These are phyloP conservation scores for Chytriomyces sp. DNA, from an alignment of 192 early-diverging fungal genomes.

Conservation along the genomic window DNA sequence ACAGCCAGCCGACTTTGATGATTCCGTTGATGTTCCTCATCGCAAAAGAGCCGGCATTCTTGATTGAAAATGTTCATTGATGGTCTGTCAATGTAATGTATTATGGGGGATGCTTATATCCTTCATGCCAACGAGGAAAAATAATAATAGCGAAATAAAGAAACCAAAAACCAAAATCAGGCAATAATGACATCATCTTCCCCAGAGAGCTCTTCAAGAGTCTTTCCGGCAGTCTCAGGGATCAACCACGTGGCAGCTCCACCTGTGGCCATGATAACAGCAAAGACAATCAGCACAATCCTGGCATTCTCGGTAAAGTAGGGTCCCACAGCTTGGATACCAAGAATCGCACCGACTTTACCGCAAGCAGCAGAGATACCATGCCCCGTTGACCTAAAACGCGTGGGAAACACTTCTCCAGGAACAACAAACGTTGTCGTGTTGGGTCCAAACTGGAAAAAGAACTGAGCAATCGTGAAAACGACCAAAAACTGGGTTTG, in stretches of 20 bases:
- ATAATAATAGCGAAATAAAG: too few relatives aligned
- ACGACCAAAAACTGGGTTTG: slow-evolving; percentile 50
- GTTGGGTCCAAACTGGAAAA: slow-evolving; percentile 98
- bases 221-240: slow-evolving; percentile 79
- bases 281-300: slow-evolving; percentile 36
- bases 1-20: too few relatives aligned
- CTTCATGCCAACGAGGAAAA: too few relatives aligned
- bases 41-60: too few relatives aligned
- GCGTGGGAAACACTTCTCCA: slow-evolving; percentile 74
- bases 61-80: too few relatives aligned
- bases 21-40: too few relatives aligned
- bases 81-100: too few relatives aligned
- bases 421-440: slow-evolving; percentile 85
- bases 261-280: slow-evolving; percentile 60
- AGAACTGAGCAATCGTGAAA: slow-evolving; percentile 55
- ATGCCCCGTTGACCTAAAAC: slow-evolving; percentile 75
- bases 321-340: slow-evolving; percentile 51
- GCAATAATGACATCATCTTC: slow-evolving; percentile 27
- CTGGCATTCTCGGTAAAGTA: slow-evolving; percentile 35
- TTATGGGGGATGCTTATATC: too few relatives aligned
- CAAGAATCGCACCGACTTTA: slow-evolving; percentile 77
- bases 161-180: too few relatives aligned
- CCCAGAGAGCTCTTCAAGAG: slow-evolving; percentile 69
- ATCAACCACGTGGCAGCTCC: slow-evolving; percentile 65
- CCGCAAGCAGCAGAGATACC: slow-evolving; percentile 81